Evolutionary conservation across 1,284 basidiomycete species (phyloP), one percentile per base, ranked within the genome.

Genomic region (Puccinia horiana): DNA sequence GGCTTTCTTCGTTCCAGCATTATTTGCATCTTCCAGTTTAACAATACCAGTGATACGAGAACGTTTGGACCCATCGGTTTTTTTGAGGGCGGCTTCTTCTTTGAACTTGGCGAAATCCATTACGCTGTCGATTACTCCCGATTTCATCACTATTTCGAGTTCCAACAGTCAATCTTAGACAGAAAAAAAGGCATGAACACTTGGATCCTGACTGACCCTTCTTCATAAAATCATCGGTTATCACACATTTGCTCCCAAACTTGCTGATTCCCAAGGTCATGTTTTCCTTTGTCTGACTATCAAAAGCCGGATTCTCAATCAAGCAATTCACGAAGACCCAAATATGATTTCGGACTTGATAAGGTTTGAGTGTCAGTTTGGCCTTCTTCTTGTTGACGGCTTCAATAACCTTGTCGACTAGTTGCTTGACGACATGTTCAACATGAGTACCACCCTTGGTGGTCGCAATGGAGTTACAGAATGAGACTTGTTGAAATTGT

Each of bases 231-330:
- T 97, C 95, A 82, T 99, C 96, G 0, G 93, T 91, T 37, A 97
- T 87, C 0, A 94, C 94, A 87, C 93, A 95, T 83, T 93, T 93
- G 73, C 94, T 94, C 1, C 90, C 91, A 86, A 99, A 99, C 86
- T 97, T 96, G 72, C 92, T 93, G 56, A 92, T 89, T 35, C 93
- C 92, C 70, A 99, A 89, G 1, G 96, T 99, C 84, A 99, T 88
- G 11, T 92, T 94, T 88, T 99, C 97, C 89, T 99, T 99, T 70
- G 97, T 99, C 88, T 99, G 97, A 89, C 95, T 96, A 90, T 99
- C 96, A 88, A 99, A 99, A 0, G 96, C 94, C 12, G 97, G 96
- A 87, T 99, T 99, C 88, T 98, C 96, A 84, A 99, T 93, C 84
- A 98, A 90, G 32, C 94, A 92, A 86, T 99, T 99, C 87, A 99